Evolutionary conservation across 2,329 filamentous ascomycete genomes (phyloP).

Genomic region (Colletotrichum siamense): DNA sequence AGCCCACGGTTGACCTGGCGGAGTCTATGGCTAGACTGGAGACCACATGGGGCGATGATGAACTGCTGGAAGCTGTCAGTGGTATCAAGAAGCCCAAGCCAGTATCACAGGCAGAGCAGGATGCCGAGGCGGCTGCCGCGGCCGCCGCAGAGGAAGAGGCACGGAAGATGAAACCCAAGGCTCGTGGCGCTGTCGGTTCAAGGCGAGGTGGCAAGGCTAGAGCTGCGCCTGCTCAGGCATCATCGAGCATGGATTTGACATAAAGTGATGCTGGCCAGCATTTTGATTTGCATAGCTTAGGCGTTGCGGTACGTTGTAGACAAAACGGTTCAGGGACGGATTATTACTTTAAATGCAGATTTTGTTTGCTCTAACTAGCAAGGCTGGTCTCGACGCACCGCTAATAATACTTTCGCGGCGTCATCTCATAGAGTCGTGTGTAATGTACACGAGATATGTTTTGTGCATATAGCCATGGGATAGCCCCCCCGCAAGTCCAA

Average conservation of each 20-base stretch:
- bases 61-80: constrained; percentile 52
- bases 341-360: constrained; percentile 19
- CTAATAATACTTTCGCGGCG: constrained; percentile 1
- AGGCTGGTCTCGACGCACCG: constrained; percentile 9
- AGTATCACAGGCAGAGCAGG: constrained; percentile 29
- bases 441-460: constrained; percentile 21
- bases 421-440: constrained; percentile 1
- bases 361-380: constrained; percentile 15
- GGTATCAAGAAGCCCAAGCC: constrained; percentile 41
- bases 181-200: constrained; percentile 20
- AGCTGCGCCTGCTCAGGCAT: constrained; percentile 26
- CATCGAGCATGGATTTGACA: constrained; percentile 22
- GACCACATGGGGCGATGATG: constrained; percentile 48
- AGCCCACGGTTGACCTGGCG: constrained; percentile 30
- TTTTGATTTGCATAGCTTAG: constrained; percentile 19
- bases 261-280: background rate
- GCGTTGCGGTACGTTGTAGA: constrained; percentile 12
- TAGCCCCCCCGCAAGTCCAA: background rate
- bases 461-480: constrained; percentile 15
- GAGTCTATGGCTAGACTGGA: constrained; percentile 43
- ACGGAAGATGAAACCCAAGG: constrained; percentile 28
- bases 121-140: constrained; percentile 28
- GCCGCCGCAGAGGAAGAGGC: constrained; percentile 30
- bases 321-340: background rate
- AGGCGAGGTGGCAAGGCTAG: constrained; percentile 33